Evolutionary conservation across 768 basidiomycete species (phyloP).

Genomic region (Trametes punicea): DNA sequence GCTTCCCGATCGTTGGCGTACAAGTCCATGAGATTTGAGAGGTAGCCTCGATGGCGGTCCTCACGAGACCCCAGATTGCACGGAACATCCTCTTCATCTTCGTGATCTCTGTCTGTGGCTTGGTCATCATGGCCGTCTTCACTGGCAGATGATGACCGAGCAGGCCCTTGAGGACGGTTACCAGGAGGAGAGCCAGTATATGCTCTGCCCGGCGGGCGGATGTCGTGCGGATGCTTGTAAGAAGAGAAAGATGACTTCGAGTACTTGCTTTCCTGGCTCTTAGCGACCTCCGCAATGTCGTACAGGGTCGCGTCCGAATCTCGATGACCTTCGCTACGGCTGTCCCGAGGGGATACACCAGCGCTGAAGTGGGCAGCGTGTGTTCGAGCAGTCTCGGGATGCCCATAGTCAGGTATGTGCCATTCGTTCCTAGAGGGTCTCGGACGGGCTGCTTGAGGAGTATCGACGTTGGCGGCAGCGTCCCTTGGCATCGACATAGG

Average conservation of each 20-base stretch:
- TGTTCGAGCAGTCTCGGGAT: not conserved
- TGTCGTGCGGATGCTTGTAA: slow-evolving; percentile 60
- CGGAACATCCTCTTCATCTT: slow-evolving; percentile 11
- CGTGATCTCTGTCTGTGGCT: slow-evolving; percentile 31
- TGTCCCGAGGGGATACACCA: slow-evolving; percentile 19
- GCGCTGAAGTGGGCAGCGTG: not conserved
- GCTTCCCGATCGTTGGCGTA: slow-evolving; percentile 38
- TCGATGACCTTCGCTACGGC: not conserved
- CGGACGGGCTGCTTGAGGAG: not conserved
- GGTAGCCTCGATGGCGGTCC: slow-evolving; percentile 41
- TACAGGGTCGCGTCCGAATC: slow-evolving; percentile 40
- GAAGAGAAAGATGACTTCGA: slow-evolving; percentile 50
- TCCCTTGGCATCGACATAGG: not conserved
- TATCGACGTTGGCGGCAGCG: not conserved
- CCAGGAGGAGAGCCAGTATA: slow-evolving; percentile 29
- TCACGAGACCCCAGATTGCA: slow-evolving; percentile 21
- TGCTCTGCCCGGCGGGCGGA: slow-evolving; percentile 47
- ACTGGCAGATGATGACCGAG: not conserved
- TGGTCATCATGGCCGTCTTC: slow-evolving; percentile 31
- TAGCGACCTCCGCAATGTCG: slow-evolving; percentile 8
- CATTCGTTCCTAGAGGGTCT: not conserved
- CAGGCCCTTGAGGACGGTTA: slow-evolving; percentile 43
- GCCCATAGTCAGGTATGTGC: slow-evolving; percentile 9
- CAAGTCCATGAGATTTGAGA: slow-evolving; percentile 51
- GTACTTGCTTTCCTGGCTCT: slow-evolving; percentile 26